A percentile compares a stretch with the other conserved stretches of the same genome.
Evolutionary conservation across 1,139 yeast genomes (phyloP).

Genomic region (Debaryomyces udenii): DNA sequence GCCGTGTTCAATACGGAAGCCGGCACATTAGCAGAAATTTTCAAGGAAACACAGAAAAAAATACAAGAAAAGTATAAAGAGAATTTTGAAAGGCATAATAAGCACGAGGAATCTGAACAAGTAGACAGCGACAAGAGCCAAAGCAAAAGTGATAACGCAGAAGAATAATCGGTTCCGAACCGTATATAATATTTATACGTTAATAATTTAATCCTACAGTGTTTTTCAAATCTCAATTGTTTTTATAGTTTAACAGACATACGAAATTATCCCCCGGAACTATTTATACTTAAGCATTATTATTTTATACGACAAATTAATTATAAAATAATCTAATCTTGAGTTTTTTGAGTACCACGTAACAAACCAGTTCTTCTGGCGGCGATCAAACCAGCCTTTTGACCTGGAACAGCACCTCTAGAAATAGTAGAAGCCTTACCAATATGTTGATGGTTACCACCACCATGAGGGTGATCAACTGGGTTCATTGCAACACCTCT

Average conservation of each 20-base stretch:
- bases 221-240: background rate
- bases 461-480: conserved; percentile 99
- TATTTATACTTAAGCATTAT: conserved; percentile 16
- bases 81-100: conserved; percentile 2
- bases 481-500: conserved; percentile 99
- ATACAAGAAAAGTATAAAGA: conserved; percentile 5
- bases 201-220: too few relatives aligned
- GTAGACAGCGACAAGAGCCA: background rate
- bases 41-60: conserved; percentile 6
- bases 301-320: conserved; percentile 16
- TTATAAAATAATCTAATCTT: conserved; percentile 52
- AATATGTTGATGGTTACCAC: conserved; percentile 99
- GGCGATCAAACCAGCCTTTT: conserved; percentile 99
- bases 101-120: background rate
- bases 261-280: conserved; percentile 11
- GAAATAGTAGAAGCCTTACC: conserved; percentile 99
- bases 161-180: background rate
- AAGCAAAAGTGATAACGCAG: background rate
- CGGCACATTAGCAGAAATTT: conserved; percentile 3
- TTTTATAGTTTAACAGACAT: conserved; percentile 2
- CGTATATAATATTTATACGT: too few relatives aligned
- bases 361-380: conserved; percentile 99
- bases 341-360: conserved; percentile 99
- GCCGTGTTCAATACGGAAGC: conserved; percentile 1
- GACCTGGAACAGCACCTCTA: conserved; percentile 99